Evolutionary conservation across 169 alveolate genomes (phyloP).

Genomic region (Besnoitia besnoiti): DNA sequence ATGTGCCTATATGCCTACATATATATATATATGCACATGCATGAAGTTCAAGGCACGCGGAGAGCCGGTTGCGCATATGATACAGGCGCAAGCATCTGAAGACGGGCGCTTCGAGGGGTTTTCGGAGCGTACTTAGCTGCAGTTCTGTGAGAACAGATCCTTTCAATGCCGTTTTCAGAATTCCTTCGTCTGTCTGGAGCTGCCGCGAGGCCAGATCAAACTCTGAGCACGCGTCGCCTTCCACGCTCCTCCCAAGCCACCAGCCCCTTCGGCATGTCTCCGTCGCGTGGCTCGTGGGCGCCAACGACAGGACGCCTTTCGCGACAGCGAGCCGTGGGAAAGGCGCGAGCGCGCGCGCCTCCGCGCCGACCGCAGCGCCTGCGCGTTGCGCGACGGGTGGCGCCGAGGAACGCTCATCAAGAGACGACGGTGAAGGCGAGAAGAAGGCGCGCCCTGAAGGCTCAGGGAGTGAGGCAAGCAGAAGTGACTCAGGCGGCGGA

Average conservation of each 20-base stretch:
- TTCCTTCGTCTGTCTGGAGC: conserved; percentile 17
- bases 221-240: neutral
- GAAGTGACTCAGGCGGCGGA: neutral
- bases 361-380: neutral
- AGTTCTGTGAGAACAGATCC: neutral
- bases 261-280: neutral
- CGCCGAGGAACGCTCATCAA: neutral
- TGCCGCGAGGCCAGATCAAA: neutral
- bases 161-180: neutral
- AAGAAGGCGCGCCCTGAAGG: too few species aligned
- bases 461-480: too few species aligned
- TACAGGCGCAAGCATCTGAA: neutral
- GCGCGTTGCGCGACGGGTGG: neutral
- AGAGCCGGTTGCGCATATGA: neutral
- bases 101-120: neutral
- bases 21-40: neutral
- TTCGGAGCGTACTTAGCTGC: neutral
- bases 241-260: neutral
- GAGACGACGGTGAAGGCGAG: neutral
- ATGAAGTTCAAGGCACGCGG: neutral
- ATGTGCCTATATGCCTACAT: neutral
- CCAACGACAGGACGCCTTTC: too few species aligned
- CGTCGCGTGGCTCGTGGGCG: too few species aligned
- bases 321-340: neutral
- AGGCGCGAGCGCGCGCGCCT: neutral